Conservation (phyloP, 2,329 filamentous ascomycete genomes). For the Coniella lustricola region DNA sequence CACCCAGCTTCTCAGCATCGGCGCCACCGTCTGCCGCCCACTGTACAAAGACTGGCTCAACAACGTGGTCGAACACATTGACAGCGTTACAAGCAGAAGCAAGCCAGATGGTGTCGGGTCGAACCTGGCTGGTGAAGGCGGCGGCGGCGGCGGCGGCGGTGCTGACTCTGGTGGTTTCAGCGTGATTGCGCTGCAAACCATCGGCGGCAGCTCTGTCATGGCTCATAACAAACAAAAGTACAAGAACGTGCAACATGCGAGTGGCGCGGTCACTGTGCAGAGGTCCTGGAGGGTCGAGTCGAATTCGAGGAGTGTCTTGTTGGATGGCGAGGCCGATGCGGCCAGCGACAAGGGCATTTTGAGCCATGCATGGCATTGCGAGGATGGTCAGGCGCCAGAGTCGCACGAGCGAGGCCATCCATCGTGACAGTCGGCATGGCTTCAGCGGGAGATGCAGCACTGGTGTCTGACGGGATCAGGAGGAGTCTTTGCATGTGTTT, state of each 20-base stretch:
- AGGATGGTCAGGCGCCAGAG: neutral
- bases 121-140: neutral
- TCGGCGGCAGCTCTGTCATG: conserved; percentile 3
- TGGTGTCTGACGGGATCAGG: too few relatives aligned
- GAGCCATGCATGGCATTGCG: neutral
- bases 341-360: neutral
- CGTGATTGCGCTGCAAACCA: conserved; percentile 7
- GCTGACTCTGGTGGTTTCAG: neutral
- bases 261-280: neutral
- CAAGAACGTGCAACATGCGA: neutral
- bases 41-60: conserved; percentile 14
- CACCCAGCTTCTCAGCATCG: conserved; percentile 12
- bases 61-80: conserved; percentile 5
- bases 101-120: neutral
- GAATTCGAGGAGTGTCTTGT: neutral
- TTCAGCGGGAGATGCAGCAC: too few relatives aligned
- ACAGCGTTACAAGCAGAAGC: neutral
- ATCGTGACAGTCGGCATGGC: too few relatives aligned
- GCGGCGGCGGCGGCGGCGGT: too few relatives aligned
- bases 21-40: conserved; percentile 12
- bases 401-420: neutral
- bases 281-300: neutral
- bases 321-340: neutral
- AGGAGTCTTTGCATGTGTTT: too few relatives aligned
- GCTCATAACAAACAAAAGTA: neutral